Conservation (phyloP, 108 stramenopile genomes). For the Cyclotella choctawhatcheeana region DNA sequence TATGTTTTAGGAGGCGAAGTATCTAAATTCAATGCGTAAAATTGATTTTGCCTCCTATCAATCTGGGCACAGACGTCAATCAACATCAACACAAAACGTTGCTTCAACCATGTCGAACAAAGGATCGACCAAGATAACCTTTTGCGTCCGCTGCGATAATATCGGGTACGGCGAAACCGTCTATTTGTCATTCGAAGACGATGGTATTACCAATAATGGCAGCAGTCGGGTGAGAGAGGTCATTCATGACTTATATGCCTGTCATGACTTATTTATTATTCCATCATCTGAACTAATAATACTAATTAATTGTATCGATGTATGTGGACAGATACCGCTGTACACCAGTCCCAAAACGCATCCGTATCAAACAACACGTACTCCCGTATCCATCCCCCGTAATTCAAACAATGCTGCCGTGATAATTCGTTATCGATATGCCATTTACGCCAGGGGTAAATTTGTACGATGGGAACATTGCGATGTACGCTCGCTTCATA, state of each 20-base stretch:
- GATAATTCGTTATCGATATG: slow-evolving; percentile 75
- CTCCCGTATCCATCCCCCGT: slow-evolving; percentile 55
- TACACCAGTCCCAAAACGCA: slow-evolving; percentile 76
- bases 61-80: too few species aligned
- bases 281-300: neutral
- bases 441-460: slow-evolving; percentile 65
- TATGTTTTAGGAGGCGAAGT: too few species aligned
- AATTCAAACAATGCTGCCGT: slow-evolving; percentile 35
- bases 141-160: slow-evolving; percentile 84
- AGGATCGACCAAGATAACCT: slow-evolving; percentile 70
- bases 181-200: slow-evolving; percentile 57
- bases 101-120: slow-evolving; percentile 1
- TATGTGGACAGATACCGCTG: slow-evolving; percentile 49
- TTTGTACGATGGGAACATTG: slow-evolving; percentile 76
- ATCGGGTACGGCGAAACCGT: slow-evolving; percentile 83
- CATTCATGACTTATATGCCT: too few species aligned
- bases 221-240: slow-evolving; percentile 53
- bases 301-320: neutral
- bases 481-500: too few species aligned
- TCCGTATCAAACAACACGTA: slow-evolving; percentile 78
- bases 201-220: too few species aligned
- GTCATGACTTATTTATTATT: neutral
- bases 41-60: too few species aligned
- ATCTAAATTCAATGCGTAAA: too few species aligned
- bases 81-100: too few species aligned